phyloP scores from a whole-genome alignment of 2,329 filamentous ascomycete genomes.

The Chaetomium olivaceum region DNA sequence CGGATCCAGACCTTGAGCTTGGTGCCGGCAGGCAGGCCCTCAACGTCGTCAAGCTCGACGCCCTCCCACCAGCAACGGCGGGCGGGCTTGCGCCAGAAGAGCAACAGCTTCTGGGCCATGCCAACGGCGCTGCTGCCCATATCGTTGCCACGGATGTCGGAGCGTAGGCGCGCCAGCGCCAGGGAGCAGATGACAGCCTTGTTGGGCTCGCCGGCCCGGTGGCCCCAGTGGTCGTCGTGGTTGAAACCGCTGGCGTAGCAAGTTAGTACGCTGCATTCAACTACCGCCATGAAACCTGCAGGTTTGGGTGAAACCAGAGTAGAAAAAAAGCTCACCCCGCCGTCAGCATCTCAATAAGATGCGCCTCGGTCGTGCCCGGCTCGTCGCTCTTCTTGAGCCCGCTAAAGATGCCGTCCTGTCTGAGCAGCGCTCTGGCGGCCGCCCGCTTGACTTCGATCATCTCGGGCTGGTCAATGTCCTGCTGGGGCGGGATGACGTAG shows the following conservation, averaged over 20 bases:
- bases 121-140: constrained; percentile 79
- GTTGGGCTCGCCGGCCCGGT: constrained; percentile 95
- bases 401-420: constrained; percentile 93
- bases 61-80: constrained; percentile 99
- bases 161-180: constrained; percentile 86
- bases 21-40: constrained; percentile 63
- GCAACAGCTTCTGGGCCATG: constrained; percentile 95
- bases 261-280: neutral
- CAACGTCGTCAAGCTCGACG: constrained; percentile 84
- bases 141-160: constrained; percentile 81
- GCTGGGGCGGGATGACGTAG: constrained; percentile 85
- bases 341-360: constrained; percentile 98
- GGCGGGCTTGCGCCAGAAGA: constrained; percentile 98
- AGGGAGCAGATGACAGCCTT: constrained; percentile 98
- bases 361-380: constrained; percentile 92
- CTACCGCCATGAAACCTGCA: neutral
- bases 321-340: constrained; percentile 73
- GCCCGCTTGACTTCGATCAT: constrained; percentile 97
- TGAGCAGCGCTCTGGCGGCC: constrained; percentile 79
- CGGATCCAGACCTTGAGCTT: constrained; percentile 98
- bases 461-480: constrained; percentile 80
- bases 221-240: constrained; percentile 92
- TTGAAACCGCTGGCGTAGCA: constrained; percentile 76
- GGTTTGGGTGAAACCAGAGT: neutral
- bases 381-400: constrained; percentile 94